These are phyloP conservation scores for Ascomycota sp. DNA, from an alignment of 2,329 filamentous ascomycete species.

Conservation along the genomic window DNA sequence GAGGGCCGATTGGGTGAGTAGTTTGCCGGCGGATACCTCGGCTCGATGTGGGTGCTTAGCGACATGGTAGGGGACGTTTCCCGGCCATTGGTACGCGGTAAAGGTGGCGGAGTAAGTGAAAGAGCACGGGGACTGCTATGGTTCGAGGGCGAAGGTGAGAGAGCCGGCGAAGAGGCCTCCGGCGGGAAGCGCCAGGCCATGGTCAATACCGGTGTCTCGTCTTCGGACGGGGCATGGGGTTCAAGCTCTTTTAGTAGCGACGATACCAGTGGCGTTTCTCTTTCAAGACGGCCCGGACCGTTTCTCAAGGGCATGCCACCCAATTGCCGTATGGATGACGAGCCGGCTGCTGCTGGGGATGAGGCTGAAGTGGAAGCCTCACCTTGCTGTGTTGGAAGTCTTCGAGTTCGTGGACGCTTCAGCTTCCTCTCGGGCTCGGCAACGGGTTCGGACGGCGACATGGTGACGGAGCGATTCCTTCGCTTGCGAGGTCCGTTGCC, in stretches of 20 bases:
- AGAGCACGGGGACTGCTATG: constrained; percentile 46
- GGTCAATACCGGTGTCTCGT: constrained; percentile 19
- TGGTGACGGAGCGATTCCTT: constrained; percentile 48
- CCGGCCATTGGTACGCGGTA: constrained; percentile 28
- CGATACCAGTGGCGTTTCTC: constrained; percentile 61
- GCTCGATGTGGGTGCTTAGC: constrained; percentile 51
- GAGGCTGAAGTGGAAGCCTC: constrained; percentile 24
- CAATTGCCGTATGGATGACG: constrained; percentile 7
- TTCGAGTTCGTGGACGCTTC: constrained; percentile 68
- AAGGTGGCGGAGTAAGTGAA: constrained; percentile 49
- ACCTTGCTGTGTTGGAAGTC: constrained; percentile 26
- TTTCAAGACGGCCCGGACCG: constrained; percentile 11
- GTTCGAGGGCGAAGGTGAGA: constrained; percentile 44
- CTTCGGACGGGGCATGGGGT: constrained; percentile 35
- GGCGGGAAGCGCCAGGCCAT: constrained; percentile 11
- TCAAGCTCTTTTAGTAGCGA: constrained; percentile 81
- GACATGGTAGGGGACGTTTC: constrained; percentile 45
- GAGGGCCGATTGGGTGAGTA: constrained; percentile 39
- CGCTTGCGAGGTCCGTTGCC: constrained; percentile 44
- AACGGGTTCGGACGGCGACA: constrained; percentile 46
- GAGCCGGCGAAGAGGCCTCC: constrained; percentile 35
- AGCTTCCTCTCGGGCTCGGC: constrained; percentile 63
- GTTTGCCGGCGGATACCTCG: constrained; percentile 53
- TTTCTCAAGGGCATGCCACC: constrained; percentile 7
- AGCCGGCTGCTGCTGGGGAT: constrained; percentile 10